Percentiles rank a stretch among this genome's conserved stretches.
phyloP scores from a whole-genome alignment of 2,329 filamentous ascomycete genomes.

The Alternaria sp. region DNA sequence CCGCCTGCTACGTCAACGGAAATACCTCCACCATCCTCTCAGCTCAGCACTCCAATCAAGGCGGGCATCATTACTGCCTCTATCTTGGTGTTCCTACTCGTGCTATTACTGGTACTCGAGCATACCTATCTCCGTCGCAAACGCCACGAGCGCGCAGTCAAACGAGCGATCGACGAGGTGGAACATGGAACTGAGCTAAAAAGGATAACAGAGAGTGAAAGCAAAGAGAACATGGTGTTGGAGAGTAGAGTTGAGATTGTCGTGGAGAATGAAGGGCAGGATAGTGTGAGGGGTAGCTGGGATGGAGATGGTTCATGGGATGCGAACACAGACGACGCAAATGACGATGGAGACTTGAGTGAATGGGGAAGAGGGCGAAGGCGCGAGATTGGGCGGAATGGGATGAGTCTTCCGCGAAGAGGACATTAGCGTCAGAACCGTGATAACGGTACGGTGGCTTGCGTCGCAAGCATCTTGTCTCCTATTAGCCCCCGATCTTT shows the following conservation, averaged over 20 bases:
- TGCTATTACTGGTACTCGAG: slow-evolving; percentile 16
- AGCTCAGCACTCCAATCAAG: slow-evolving; percentile 8
- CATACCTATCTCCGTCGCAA: slow-evolving; percentile 23
- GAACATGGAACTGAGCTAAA: slow-evolving; percentile 17
- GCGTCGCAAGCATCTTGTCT: background rate
- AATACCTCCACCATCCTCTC: background rate
- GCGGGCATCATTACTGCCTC: slow-evolving; percentile 12
- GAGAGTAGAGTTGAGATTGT: slow-evolving; percentile 35
- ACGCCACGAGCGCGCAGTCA: slow-evolving; percentile 22
- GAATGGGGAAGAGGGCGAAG: slow-evolving; percentile 22
- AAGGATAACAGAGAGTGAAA: slow-evolving; percentile 2
- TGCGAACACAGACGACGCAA: background rate
- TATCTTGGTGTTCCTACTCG: slow-evolving; percentile 7
- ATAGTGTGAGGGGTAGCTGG: slow-evolving; percentile 8
- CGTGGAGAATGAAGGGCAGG: slow-evolving; percentile 18
- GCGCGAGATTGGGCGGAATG: slow-evolving; percentile 10
- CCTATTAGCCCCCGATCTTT: background rate
- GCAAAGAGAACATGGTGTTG: slow-evolving; percentile 32
- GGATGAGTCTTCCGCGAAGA: slow-evolving; percentile 22
- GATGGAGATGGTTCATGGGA: slow-evolving; percentile 4
- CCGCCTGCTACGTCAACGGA: background rate
- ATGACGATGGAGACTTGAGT: slow-evolving; percentile 12
- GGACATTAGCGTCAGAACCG: background rate
- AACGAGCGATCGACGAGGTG: slow-evolving; percentile 27
- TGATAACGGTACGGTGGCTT: background rate